These are phyloP conservation scores for Fusarium tanahbumbuense DNA, from an alignment of 2,329 filamentous ascomycete genomes.

Conservation along the genomic window DNA sequence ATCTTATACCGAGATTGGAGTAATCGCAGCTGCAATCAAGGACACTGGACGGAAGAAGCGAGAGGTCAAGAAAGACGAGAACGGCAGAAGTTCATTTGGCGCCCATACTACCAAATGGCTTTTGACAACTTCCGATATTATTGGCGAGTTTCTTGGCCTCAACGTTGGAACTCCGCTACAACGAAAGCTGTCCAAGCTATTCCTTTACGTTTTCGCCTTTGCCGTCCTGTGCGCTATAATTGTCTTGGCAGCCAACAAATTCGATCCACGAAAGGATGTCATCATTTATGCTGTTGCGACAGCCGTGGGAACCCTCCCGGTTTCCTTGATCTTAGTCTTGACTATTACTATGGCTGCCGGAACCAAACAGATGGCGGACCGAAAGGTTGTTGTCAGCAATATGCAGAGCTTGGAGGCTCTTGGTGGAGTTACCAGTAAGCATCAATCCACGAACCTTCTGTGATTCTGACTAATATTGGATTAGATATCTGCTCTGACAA, in stretches of 20 bases:
- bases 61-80: conserved; percentile 56
- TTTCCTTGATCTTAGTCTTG: conserved; percentile 61
- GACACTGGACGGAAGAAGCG: conserved; percentile 49
- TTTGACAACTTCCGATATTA: conserved; percentile 44
- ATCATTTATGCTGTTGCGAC: conserved; percentile 56
- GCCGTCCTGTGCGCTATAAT: conserved; percentile 41
- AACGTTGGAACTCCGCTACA: conserved; percentile 74
- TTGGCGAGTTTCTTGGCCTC: conserved; percentile 58
- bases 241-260: conserved; percentile 41
- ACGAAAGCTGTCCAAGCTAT: conserved; percentile 74
- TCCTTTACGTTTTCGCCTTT: conserved; percentile 63
- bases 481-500: conserved; percentile 51
- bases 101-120: conserved; percentile 50
- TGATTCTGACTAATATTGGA: neutral
- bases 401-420: conserved; percentile 56
- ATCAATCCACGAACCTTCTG: rapidly evolving
- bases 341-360: conserved; percentile 69
- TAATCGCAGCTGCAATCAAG: conserved; percentile 64
- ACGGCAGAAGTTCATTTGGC: conserved; percentile 51
- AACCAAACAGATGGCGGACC: conserved; percentile 61
- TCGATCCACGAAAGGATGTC: conserved; percentile 50
- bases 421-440: conserved; percentile 62
- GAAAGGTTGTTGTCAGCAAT: conserved; percentile 62
- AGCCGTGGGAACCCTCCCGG: conserved; percentile 59
- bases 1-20: conserved; percentile 71